Percentiles rank a stretch among this genome's conserved stretches.
Evolutionary conservation across 495 filamentous ascomycete genomes (phyloP).

Genomic region (Penicillium pulvis): DNA sequence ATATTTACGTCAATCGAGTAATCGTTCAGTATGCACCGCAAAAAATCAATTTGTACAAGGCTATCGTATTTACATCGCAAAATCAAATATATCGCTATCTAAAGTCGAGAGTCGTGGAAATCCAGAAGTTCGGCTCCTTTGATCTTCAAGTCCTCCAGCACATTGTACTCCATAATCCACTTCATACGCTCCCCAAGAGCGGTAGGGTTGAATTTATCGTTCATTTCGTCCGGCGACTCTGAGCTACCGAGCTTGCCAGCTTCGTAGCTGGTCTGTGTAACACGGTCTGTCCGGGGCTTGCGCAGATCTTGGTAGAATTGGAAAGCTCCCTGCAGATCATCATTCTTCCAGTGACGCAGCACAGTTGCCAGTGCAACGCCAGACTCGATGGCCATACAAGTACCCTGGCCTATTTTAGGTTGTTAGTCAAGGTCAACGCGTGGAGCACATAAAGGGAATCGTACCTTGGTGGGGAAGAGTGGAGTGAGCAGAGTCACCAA

Average conservation of each 20-base stretch:
- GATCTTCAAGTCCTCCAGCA: slow-evolving; percentile 29
- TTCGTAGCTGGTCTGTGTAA: slow-evolving; percentile 34
- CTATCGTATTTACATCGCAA: background rate
- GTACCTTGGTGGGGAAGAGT: slow-evolving; percentile 36
- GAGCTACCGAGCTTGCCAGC: slow-evolving; percentile 35
- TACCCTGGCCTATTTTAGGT: slow-evolving; percentile 27
- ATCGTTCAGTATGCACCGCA: background rate
- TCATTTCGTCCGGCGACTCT: slow-evolving; percentile 26
- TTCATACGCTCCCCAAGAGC: slow-evolving; percentile 31
- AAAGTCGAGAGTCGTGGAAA: slow-evolving; percentile 23
- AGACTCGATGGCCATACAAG: slow-evolving; percentile 37
- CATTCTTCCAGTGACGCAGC: slow-evolving; percentile 31
- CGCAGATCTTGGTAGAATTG: slow-evolving; percentile 33
- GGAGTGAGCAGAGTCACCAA: slow-evolving; percentile 35
- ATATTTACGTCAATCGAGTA: background rate
- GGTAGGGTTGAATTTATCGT: slow-evolving; percentile 23
- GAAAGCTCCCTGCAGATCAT: slow-evolving; percentile 27
- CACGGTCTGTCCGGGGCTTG: slow-evolving; percentile 33
- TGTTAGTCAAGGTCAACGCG: slow-evolving; percentile 8
- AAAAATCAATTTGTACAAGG: background rate
- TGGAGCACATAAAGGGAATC: slow-evolving; percentile 6
- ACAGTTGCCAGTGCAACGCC: slow-evolving; percentile 33
- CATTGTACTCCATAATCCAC: slow-evolving; percentile 40
- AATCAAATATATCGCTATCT: background rate
- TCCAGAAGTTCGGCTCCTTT: slow-evolving; percentile 26